Conservation (phyloP, 805 yeast genomes). For the Metschnikowia bowlesiae region DNA sequence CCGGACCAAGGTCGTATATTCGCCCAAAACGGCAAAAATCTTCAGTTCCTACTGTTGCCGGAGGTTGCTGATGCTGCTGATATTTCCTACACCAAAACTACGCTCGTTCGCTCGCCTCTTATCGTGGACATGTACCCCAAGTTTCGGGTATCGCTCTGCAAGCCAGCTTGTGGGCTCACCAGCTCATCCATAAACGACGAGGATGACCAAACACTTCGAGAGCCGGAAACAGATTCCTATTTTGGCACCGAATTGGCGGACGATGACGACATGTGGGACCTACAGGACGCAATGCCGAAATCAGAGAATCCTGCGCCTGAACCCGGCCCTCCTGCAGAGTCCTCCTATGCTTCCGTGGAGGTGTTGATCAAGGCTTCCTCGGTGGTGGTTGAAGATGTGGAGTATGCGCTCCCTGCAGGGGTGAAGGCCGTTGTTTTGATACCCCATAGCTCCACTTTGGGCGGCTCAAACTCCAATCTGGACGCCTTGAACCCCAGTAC, state of each 20-base stretch:
- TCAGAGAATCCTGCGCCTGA: not conserved
- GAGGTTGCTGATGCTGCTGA: not conserved
- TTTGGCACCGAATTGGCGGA: conserved; percentile 35
- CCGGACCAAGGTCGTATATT: not conserved
- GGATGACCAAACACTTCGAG: conserved; percentile 29
- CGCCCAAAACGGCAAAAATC: not conserved
- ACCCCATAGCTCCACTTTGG: conserved; percentile 8
- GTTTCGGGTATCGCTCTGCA: conserved; percentile 29
- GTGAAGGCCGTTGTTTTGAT: conserved; percentile 31
- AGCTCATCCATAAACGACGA: conserved; percentile 36
- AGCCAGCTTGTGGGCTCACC: conserved; percentile 32
- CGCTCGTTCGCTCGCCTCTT: conserved; percentile 40
- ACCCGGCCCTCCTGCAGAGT: conserved; percentile 2
- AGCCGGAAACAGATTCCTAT: conserved; percentile 34
- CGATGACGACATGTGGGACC: conserved; percentile 21
- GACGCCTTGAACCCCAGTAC: too few relatives aligned
- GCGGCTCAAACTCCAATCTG: too few relatives aligned
- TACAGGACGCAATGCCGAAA: conserved; percentile 2
- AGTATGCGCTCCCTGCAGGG: conserved; percentile 27
- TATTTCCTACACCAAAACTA: conserved; percentile 27
- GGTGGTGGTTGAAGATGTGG: conserved; percentile 26
- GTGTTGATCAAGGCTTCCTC: conserved; percentile 33
- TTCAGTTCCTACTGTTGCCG: conserved; percentile 2
- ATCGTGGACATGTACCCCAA: conserved; percentile 29
- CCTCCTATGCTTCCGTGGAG: conserved; percentile 12